phyloP scores from a whole-genome alignment of 2,329 filamentous ascomycete genomes.

The Exophiala aquamarina region DNA sequence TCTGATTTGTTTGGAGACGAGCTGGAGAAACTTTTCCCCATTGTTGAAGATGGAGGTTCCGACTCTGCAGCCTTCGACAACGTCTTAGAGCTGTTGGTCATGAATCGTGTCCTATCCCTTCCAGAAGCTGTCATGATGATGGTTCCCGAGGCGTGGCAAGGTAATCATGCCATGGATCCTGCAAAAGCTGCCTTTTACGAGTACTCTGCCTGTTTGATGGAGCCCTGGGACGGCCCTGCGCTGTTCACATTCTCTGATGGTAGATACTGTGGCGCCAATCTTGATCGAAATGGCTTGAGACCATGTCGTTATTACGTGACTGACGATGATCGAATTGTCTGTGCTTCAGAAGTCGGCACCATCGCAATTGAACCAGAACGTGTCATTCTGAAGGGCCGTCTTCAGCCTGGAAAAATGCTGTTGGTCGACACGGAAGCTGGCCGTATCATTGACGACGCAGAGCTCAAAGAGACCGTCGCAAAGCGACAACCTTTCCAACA shows the following conservation, averaged over 20 bases:
- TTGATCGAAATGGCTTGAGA: constrained; percentile 91
- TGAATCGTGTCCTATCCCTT: constrained; percentile 92
- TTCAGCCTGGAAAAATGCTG: constrained; percentile 94
- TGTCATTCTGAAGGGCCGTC: constrained; percentile 86
- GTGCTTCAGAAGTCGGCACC: constrained; percentile 92
- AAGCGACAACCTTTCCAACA: constrained; percentile 81
- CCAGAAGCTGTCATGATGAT: constrained; percentile 98
- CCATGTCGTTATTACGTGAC: constrained; percentile 97
- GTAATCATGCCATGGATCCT: constrained; percentile 86
- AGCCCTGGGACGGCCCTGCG: constrained; percentile 95
- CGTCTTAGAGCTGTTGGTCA: constrained; percentile 86
- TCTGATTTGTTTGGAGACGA: constrained; percentile 92
- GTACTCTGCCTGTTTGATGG: constrained; percentile 98
- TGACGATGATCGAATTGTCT: constrained; percentile 95
- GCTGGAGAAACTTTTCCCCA: constrained; percentile 84
- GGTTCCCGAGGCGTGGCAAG: constrained; percentile 98
- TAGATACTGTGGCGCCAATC: constrained; percentile 92
- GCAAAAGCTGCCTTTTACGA: constrained; percentile 97
- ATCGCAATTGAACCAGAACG: constrained; percentile 88
- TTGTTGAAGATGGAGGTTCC: constrained; percentile 94
- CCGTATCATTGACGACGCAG: constrained; percentile 89
- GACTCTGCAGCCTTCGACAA: constrained; percentile 98
- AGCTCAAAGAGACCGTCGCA: constrained; percentile 87
- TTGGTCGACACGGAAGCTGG: constrained; percentile 88
- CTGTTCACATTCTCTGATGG: constrained; percentile 97